Percentiles rank a stretch among this genome's conserved stretches.
Conservation (phyloP, 257 asterid species). For the Craterostigma plantagineum region DNA sequence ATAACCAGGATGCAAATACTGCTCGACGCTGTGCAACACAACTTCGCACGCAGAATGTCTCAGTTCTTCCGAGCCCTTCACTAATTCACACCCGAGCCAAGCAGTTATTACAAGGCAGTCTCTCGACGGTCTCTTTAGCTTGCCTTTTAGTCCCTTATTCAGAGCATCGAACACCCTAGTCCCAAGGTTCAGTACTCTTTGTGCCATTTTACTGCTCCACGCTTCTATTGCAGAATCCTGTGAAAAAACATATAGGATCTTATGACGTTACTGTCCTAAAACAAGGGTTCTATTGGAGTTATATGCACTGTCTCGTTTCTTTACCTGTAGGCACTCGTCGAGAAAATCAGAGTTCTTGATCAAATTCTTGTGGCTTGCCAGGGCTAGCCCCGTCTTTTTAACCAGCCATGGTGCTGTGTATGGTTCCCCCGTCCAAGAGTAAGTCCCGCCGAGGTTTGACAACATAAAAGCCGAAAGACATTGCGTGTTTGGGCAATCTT, state of each 20-base stretch:
- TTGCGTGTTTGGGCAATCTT: constrained; percentile 28
- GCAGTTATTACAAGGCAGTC: constrained; percentile 55
- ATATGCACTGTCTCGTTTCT: neutral
- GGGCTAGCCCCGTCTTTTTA: constrained; percentile 55
- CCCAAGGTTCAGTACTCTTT: constrained; percentile 31
- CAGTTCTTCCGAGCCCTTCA: constrained; percentile 46
- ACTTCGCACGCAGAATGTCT: constrained; percentile 65
- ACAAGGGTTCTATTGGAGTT: neutral
- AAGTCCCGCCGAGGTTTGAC: constrained; percentile 77
- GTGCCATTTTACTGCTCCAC: constrained; percentile 66
- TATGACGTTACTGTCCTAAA: neutral
- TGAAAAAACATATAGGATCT: constrained; percentile 1
- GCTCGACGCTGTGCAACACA: constrained; percentile 39
- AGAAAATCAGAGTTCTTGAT: constrained; percentile 54
- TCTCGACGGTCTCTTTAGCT: constrained; percentile 40
- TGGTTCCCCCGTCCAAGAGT: constrained; percentile 78
- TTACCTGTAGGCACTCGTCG: constrained; percentile 53
- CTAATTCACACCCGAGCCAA: constrained; percentile 78
- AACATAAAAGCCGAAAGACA: constrained; percentile 47
- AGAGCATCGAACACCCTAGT: constrained; percentile 38
- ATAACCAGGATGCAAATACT: constrained; percentile 69
- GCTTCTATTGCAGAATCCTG: constrained; percentile 55
- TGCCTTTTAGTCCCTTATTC: constrained; percentile 59
- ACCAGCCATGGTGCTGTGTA: constrained; percentile 66
- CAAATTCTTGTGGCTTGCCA: constrained; percentile 43